phyloP scores from a whole-genome alignment of 306 rosid species.

The Cicer bijugum region DNA sequence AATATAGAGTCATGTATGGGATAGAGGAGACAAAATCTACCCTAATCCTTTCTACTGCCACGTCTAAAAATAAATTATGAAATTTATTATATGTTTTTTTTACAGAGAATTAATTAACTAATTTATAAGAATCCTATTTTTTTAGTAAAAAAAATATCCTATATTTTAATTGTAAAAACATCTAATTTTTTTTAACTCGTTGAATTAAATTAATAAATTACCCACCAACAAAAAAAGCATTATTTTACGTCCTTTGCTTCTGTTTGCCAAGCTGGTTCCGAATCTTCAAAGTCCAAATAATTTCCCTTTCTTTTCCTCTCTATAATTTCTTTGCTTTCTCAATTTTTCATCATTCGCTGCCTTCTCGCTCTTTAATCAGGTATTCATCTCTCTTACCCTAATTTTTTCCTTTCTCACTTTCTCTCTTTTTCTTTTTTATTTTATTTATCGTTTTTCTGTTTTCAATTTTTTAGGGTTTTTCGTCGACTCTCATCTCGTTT shows the following conservation, averaged over 20 bases:
- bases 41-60: no score
- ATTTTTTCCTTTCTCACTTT: neutral
- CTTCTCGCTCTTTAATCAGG: constrained; percentile 25
- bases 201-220: no score
- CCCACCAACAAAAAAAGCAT: neutral
- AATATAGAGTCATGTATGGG: no score
- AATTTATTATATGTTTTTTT: no score
- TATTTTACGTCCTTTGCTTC: neutral
- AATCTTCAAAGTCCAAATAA: constrained; percentile 19
- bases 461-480: constrained; percentile 42
- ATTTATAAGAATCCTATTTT: no score
- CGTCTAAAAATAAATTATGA: no score
- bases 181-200: no score
- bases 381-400: neutral
- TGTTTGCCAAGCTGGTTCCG: neutral
- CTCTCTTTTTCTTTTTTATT: neutral
- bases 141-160: no score
- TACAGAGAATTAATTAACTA: no score
- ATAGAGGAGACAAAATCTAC: no score
- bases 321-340: neutral
- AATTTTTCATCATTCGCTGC: constrained; percentile 8
- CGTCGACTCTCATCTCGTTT: constrained; percentile 48
- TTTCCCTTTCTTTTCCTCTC: neutral
- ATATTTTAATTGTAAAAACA: no score
- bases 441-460: constrained; percentile 8